Evolutionary conservation across 176 grass and related monocot species (phyloP), one percentile per base, ranked within the genome.

Genomic region (Cenchrus fungigraminus): DNA sequence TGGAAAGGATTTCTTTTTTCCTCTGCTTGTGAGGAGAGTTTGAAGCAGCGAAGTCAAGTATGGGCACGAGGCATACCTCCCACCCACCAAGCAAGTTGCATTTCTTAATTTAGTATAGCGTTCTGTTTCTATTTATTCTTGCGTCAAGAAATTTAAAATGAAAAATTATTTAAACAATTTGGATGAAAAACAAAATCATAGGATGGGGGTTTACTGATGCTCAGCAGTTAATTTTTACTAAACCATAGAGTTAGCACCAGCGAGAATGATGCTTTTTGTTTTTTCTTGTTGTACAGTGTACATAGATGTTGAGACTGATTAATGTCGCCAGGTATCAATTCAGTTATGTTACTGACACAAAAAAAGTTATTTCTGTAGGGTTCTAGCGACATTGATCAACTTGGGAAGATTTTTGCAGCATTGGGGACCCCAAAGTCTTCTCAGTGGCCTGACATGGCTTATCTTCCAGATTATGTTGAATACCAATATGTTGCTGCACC

Each of bases 381-480:
- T 79, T 86, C 94, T 73, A 99, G 97, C 79, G 97, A 99, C 63
- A 96, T 99, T 40, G 97, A 99, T 89, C 97, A 99, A 83, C 90
- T 99, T 14, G 94, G 97, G 85, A 99, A 99, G 86, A 99, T 99
- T 58, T 99, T 99, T 77, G 88, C 90, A 4, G 86, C 97, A 61
- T 94, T 99, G 88, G 97, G 97, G 32, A 99, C 97, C 53, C 97
- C 97, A 44, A 99, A 99, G 82, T 60, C 84, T 72, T 91, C 92
- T 76, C 97, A 99, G 63, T 99, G 97, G 97, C 88, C 94, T 14
- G 97, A 99, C 82, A 96, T 99, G 93, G 63, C 86, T 78, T 99
- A 89, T 88, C 97, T 99, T 86, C 97, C 94, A n/a, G 97, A 99
- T 92, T 99, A 99, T 91, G 97, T 99, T 74, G 97, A 99, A 76